Percentiles rank a stretch among this genome's conserved stretches.
Conservation (phyloP, 768 basidiomycete species). For the Lentinula sp. region DNA sequence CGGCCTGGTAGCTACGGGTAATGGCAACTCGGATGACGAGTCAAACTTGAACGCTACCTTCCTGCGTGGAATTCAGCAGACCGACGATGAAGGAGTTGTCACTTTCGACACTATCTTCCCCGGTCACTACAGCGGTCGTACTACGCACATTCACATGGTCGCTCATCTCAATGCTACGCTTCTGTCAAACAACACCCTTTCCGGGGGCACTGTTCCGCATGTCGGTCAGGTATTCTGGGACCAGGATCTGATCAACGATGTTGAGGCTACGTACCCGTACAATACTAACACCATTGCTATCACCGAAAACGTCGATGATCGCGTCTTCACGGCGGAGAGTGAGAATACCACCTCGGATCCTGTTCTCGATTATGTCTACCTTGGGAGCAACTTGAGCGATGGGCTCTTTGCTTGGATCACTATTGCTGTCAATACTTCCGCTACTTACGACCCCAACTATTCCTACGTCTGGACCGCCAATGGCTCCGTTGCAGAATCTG, state of each 20-base stretch:
- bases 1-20: conserved; percentile 11
- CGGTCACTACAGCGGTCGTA: conserved; percentile 12
- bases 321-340: conserved; percentile 6
- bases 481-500: conserved; percentile 7
- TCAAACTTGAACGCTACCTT: conserved; percentile 4
- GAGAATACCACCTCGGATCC: conserved; percentile 7
- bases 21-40: conserved; percentile 7
- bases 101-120: conserved; percentile 11
- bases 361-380: conserved; percentile 10
- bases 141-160: conserved; percentile 13
- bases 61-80: conserved; percentile 11
- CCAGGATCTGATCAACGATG: conserved; percentile 8
- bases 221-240: conserved; percentile 15
- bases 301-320: conserved; percentile 11
- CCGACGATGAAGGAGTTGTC: conserved; percentile 12
- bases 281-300: conserved; percentile 9
- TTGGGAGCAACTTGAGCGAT: conserved; percentile 9
- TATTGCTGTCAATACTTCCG: conserved; percentile 11
- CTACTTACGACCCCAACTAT: neutral
- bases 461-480: conserved; percentile 7
- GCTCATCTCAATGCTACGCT: conserved; percentile 11
- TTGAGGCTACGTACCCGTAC: conserved; percentile 10
- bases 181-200: conserved; percentile 9
- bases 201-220: conserved; percentile 7
- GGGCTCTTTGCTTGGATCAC: conserved; percentile 11